These are phyloP conservation scores for Paraglomus brasilianum DNA, from an alignment of 192 early-diverging fungal species.

Conservation along the genomic window DNA sequence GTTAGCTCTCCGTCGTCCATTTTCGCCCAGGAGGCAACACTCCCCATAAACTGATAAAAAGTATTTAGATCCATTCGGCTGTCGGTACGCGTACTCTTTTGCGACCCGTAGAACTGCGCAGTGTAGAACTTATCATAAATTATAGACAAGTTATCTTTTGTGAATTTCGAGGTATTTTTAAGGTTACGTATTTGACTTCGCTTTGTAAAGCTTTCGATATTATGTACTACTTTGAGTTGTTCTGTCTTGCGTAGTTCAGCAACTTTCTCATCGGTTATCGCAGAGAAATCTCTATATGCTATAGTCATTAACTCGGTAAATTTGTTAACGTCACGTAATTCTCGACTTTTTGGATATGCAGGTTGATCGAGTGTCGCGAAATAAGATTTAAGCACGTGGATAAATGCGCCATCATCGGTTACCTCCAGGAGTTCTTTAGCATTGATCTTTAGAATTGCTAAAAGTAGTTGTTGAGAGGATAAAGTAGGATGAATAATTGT, in stretches of 20 bases:
- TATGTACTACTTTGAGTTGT: constrained; percentile 88
- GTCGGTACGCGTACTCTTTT: constrained; percentile 38
- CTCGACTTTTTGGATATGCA: constrained; percentile 57
- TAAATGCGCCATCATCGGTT: constrained; percentile 73
- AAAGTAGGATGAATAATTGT: background rate
- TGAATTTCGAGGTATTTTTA: constrained; percentile 70
- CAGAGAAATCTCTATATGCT: constrained; percentile 89
- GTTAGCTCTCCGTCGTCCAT: constrained; percentile 39
- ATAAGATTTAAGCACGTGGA: constrained; percentile 84
- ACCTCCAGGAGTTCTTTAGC: constrained; percentile 68
- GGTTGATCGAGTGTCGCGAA: constrained; percentile 79
- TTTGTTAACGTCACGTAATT: constrained; percentile 62
- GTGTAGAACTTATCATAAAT: constrained; percentile 90
- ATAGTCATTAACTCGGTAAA: constrained; percentile 91
- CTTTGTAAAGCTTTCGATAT: constrained; percentile 92
- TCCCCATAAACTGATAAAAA: constrained; percentile 76
- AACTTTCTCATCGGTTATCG: constrained; percentile 72
- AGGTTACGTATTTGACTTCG: constrained; percentile 84
- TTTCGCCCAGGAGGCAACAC: constrained; percentile 65
- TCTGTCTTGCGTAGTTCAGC: constrained; percentile 77
- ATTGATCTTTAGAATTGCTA: constrained; percentile 91
- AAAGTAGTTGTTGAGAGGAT: constrained; percentile 5
- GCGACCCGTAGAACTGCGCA: constrained; percentile 67
- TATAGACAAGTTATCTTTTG: constrained; percentile 80
- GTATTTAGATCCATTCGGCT: constrained; percentile 66